Percentiles rank a stretch among this genome's conserved stretches.
Conservation (phyloP, 169 alveolate species). For the Cryptosporidium tyzzeri region DNA sequence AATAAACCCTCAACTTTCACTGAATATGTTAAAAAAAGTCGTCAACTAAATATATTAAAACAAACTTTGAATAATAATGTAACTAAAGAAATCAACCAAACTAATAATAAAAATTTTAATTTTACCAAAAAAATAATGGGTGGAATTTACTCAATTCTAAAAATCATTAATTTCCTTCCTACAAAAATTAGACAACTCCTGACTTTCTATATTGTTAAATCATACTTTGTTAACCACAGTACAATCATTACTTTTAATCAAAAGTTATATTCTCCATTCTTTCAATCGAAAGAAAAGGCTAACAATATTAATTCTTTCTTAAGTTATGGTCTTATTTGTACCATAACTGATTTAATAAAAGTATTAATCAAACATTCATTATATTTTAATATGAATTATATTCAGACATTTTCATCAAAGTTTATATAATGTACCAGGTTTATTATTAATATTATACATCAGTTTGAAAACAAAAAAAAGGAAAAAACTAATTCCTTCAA, state of each 20-base stretch:
- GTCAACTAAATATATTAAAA: constrained; percentile 34
- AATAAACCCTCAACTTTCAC: constrained; percentile 66
- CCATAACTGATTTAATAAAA: constrained; percentile 18
- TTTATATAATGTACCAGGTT: not conserved
- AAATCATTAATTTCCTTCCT: constrained; percentile 7
- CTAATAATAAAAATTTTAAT: not conserved
- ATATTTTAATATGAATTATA: not conserved
- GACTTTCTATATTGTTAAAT: not conserved
- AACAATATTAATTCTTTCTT: not conserved
- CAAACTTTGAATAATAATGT: not conserved
- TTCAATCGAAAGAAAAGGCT: not conserved
- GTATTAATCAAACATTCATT: not conserved
- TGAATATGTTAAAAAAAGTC: constrained; percentile 45
- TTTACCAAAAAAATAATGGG: not conserved
- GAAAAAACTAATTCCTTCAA: too few relatives aligned
- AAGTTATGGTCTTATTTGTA: constrained; percentile 11
- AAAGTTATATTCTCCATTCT: constrained; percentile 53
- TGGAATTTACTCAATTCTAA: not conserved
- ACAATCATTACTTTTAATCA: not conserved
- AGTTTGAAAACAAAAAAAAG: too few relatives aligned
- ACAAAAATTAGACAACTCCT: constrained; percentile 13
- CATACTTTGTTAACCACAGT: not conserved
- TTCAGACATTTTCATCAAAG: not conserved
- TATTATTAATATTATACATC: too few relatives aligned
- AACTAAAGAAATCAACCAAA: not conserved